A percentile compares a stretch with the other conserved stretches of the same genome.
Conservation (phyloP, 83 land plant genomes). For the Thuja plicata region DNA sequence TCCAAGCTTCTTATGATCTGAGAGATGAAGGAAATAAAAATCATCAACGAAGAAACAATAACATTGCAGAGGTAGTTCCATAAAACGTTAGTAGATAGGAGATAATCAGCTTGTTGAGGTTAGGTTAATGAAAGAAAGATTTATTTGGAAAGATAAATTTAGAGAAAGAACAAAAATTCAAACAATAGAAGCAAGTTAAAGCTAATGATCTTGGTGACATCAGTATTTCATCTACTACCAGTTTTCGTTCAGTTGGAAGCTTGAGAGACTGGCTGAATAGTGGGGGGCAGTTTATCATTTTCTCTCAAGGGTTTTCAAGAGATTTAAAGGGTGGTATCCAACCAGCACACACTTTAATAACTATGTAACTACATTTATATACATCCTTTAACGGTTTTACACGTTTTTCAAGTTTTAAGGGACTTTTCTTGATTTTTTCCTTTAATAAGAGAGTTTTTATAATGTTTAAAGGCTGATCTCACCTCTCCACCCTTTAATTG, state of each 20-base stretch:
- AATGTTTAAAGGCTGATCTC: no score
- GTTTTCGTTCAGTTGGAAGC: not conserved
- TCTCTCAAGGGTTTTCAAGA: no score
- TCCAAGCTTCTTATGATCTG: not conserved
- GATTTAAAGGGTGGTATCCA: no score
- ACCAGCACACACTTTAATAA: no score
- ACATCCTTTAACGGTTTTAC: no score
- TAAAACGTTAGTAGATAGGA: not conserved
- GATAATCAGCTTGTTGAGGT: not conserved
- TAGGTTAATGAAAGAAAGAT: not conserved
- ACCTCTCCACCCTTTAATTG: no score
- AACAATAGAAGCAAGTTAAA: not conserved
- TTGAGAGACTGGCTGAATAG: not conserved
- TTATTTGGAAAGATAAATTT: not conserved
- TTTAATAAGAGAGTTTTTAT: no score
- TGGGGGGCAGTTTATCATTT: not conserved
- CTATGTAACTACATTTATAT: no score
- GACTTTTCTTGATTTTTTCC: no score
- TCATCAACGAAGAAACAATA: not conserved
- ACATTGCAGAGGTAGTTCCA: not conserved
- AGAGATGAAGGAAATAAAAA: not conserved
- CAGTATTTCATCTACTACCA: not conserved
- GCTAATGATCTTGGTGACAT: not conserved
- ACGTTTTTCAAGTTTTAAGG: no score
- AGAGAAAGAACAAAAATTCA: not conserved